These are phyloP conservation scores for Penicillium sp. DNA, from an alignment of 2,329 filamentous ascomycete genomes.

Conservation along the genomic window DNA sequence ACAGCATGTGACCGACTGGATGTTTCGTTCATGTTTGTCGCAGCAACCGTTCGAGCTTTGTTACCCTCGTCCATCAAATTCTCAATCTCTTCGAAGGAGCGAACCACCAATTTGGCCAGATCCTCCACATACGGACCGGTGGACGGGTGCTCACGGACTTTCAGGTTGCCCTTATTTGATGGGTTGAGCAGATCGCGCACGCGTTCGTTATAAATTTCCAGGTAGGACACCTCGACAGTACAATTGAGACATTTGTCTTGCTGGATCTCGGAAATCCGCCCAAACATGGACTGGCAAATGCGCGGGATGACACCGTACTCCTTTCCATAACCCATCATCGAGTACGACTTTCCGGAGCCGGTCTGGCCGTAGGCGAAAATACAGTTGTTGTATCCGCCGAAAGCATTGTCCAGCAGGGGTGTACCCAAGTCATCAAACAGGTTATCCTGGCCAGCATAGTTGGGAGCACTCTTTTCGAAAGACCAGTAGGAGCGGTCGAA, in stretches of 20 bases:
- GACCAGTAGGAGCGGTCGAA: conserved; percentile 99
- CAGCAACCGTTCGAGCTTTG: conserved; percentile 94
- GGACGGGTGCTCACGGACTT: conserved; percentile 95
- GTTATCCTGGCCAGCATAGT: conserved; percentile 87
- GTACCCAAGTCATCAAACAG: conserved; percentile 84
- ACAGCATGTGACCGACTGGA: conserved; percentile 97
- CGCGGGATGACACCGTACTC: conserved; percentile 93
- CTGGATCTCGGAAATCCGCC: conserved; percentile 68
- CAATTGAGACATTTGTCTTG: conserved; percentile 76
- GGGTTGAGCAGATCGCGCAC: conserved; percentile 95
- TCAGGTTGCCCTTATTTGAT: conserved; percentile 90
- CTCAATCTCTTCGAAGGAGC: conserved; percentile 92
- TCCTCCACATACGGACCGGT: conserved; percentile 98
- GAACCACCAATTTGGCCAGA: conserved; percentile 88
- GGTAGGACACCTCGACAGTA: conserved; percentile 95
- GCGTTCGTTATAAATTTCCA: conserved; percentile 98
- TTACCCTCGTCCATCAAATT: conserved; percentile 99
- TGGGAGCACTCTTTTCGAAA: conserved; percentile 74
- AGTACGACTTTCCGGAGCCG: conserved; percentile 97
- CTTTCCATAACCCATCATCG: conserved; percentile 99
- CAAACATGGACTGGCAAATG: conserved; percentile 98
- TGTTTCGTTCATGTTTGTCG: conserved; percentile 99
- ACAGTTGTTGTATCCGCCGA: conserved; percentile 98
- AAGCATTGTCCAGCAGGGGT: conserved; percentile 94
- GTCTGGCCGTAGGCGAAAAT: conserved; percentile 99